Conservation (phyloP, 1,284 basidiomycete genomes). For the Ustilago vetiveriae region DNA sequence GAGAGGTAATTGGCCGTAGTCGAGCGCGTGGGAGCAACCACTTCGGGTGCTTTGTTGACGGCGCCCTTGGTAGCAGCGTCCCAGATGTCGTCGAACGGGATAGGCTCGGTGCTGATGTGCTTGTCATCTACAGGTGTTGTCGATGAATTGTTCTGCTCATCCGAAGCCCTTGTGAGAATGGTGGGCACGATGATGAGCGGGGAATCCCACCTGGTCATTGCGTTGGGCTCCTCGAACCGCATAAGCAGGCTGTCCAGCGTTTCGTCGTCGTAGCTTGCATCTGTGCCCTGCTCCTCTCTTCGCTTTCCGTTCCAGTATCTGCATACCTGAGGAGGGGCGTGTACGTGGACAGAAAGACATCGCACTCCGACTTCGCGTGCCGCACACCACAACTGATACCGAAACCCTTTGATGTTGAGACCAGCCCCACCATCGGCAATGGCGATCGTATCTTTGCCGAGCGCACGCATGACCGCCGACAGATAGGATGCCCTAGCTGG, state of each 20-base stretch:
- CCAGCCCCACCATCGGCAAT: slow-evolving; percentile 81
- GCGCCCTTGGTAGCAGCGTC: slow-evolving; percentile 79
- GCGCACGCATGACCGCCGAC: slow-evolving; percentile 80
- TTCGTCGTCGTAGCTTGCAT: slow-evolving; percentile 73
- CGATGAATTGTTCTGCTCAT: neutral
- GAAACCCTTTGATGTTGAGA: slow-evolving; percentile 94
- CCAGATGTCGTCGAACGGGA: slow-evolving; percentile 82
- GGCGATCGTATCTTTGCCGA: slow-evolving; percentile 79
- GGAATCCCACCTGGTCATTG: slow-evolving; percentile 96
- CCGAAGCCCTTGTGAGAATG: neutral
- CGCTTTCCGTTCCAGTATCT: slow-evolving; percentile 76
- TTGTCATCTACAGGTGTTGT: slow-evolving; percentile 73
- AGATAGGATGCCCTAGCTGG: slow-evolving; percentile 87
- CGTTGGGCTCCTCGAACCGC: slow-evolving; percentile 93
- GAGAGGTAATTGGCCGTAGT: slow-evolving; percentile 68
- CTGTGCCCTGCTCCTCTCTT: slow-evolving; percentile 66
- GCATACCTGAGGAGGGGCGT: slow-evolving; percentile 73
- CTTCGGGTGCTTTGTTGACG: slow-evolving; percentile 84
- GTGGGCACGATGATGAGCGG: slow-evolving; percentile 83
- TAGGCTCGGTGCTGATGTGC: slow-evolving; percentile 63
- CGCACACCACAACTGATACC: slow-evolving; percentile 97
- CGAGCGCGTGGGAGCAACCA: slow-evolving; percentile 73
- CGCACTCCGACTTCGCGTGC: slow-evolving; percentile 86
- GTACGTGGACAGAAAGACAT: slow-evolving; percentile 79
- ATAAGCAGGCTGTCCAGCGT: slow-evolving; percentile 91